Evolutionary conservation across 768 basidiomycete genomes (phyloP).

Genomic region (Lactarius trivialis): DNA sequence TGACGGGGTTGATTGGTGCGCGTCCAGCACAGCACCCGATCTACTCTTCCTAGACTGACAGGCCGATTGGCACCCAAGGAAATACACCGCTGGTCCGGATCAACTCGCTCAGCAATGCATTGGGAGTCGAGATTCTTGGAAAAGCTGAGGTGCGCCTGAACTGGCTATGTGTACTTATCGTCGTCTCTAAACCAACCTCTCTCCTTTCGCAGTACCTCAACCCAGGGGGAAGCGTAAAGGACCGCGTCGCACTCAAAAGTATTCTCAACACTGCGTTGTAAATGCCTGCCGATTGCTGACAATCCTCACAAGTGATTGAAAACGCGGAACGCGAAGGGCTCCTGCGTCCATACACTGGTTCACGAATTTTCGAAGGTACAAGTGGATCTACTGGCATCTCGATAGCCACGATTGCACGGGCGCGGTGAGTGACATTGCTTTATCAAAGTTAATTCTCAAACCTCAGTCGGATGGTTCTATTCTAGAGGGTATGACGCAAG

Average conservation of each 20-base stretch:
- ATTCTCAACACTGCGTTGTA: constrained; percentile 24
- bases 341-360: constrained; percentile 79
- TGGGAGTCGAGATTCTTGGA: constrained; percentile 91
- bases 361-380: constrained; percentile 94
- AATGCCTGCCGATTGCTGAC: neutral
- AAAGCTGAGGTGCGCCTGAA: constrained; percentile 73
- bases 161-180: neutral
- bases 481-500: constrained; percentile 83
- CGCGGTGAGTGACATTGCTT: constrained; percentile 47
- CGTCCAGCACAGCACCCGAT: neutral
- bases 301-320: constrained; percentile 64
- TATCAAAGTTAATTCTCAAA: neutral
- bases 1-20: constrained; percentile 81
- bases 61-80: constrained; percentile 41
- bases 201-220: constrained; percentile 67
- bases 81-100: constrained; percentile 93
- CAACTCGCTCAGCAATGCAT: constrained; percentile 80
- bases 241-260: constrained; percentile 94
- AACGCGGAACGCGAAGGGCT: constrained; percentile 84
- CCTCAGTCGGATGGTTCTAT: neutral
- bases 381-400: constrained; percentile 96
- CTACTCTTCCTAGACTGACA: neutral
- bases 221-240: constrained; percentile 96
- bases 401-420: constrained; percentile 86
- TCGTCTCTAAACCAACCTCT: neutral